These are phyloP conservation scores for Diaporthe caulivora DNA, from an alignment of 2,329 filamentous ascomycete species.

Conservation along the genomic window DNA sequence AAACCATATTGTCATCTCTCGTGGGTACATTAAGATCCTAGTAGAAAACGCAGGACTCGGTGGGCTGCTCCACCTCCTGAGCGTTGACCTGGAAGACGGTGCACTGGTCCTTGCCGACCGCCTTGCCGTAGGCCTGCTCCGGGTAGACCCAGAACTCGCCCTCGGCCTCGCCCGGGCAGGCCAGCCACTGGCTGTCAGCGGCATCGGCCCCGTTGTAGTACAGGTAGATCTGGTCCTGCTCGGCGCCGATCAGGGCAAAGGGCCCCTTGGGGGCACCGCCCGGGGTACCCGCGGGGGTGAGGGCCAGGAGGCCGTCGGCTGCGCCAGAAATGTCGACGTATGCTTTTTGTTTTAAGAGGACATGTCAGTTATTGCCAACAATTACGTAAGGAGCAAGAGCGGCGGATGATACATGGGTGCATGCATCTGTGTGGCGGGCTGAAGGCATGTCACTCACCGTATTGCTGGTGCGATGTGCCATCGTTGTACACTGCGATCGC, in stretches of 20 bases:
- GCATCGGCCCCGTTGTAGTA: slow-evolving; percentile 16
- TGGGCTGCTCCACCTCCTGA: slow-evolving; percentile 1
- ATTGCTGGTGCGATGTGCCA: slow-evolving; percentile 20
- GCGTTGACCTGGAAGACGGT: slow-evolving; percentile 14
- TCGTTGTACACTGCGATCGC: slow-evolving; percentile 23
- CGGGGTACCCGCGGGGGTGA: background rate
- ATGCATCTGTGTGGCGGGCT: background rate
- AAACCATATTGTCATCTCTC: background rate
- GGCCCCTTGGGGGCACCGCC: background rate
- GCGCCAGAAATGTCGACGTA: slow-evolving; percentile 24
- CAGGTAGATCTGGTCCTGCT: slow-evolving; percentile 27
- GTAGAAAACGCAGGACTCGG: slow-evolving; percentile 3
- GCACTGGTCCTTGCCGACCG: slow-evolving; percentile 14
- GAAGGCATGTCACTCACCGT: background rate
- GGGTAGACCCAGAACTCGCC: slow-evolving; percentile 24
- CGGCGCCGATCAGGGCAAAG: slow-evolving; percentile 9
- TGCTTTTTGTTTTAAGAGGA: background rate
- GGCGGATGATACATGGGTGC: background rate
- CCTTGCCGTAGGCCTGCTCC: slow-evolving; percentile 2
- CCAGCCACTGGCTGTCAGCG: slow-evolving; percentile 18
- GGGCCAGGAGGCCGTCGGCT: slow-evolving; percentile 27
- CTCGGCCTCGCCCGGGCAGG: slow-evolving; percentile 10
- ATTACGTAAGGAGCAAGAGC: background rate
- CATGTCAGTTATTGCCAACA: background rate
- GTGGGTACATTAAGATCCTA: background rate